phyloP scores from a whole-genome alignment of 306 rosid genomes.

The Vigna unguiculata region DNA sequence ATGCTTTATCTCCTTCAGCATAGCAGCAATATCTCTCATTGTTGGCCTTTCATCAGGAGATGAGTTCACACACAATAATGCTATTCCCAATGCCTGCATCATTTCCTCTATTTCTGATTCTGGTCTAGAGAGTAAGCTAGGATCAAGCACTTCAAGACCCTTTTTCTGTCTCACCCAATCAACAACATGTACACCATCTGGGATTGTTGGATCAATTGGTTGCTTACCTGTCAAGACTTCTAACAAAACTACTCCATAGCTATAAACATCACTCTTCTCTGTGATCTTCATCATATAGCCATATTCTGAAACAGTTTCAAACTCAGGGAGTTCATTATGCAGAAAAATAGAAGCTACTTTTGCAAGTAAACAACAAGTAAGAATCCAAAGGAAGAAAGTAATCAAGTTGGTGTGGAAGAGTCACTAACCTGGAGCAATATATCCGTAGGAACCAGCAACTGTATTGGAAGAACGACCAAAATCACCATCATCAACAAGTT shows the following conservation, averaged over 20 bases:
- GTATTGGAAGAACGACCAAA: conserved; percentile 84
- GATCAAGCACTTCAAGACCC: conserved; percentile 79
- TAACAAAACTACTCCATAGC: conserved; percentile 80
- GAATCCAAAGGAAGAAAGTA: neutral
- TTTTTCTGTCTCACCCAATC: conserved; percentile 90
- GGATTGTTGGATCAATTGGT: conserved; percentile 97
- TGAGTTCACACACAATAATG: conserved; percentile 81
- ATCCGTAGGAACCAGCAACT: conserved; percentile 97
- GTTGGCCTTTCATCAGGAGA: conserved; percentile 90
- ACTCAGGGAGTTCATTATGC: no score
- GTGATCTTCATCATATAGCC: conserved; percentile 92
- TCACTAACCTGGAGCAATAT: conserved; percentile 91
- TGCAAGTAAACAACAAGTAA: no score
- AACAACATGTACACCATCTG: conserved; percentile 84
- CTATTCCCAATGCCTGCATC: conserved; percentile 91
- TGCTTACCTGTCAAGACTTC: conserved; percentile 96
- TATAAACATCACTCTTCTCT: conserved; percentile 75
- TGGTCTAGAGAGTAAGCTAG: conserved; percentile 67
- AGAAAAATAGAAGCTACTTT: no score
- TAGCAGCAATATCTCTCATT: conserved; percentile 91
- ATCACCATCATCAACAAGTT: conserved; percentile 86
- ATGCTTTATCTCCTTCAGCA: conserved; percentile 85
- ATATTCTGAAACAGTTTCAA: conserved; percentile 64
- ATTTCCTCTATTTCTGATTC: conserved; percentile 87
- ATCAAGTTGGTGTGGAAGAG: conserved; percentile 16